Evolutionary conservation across 78 protist species (phyloP).

Genomic region (Dictyostelium firmibasis): DNA sequence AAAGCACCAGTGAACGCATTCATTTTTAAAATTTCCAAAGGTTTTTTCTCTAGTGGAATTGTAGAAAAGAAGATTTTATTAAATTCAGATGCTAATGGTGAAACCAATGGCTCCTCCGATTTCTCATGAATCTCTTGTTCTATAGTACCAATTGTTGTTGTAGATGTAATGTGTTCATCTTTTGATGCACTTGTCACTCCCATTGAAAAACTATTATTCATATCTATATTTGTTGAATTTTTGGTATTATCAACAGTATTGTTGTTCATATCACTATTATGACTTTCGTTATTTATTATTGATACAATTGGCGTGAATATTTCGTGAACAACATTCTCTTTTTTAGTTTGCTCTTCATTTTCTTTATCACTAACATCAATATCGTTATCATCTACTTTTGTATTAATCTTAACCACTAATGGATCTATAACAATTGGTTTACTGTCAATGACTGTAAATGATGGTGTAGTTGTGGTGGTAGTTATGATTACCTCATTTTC

Average conservation of each 20-base stretch:
- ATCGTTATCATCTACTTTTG: not conserved
- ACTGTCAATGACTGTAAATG: not conserved
- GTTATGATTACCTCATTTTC: not conserved
- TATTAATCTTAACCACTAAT: not conserved
- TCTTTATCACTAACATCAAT: not conserved
- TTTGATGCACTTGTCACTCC: not conserved
- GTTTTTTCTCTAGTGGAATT: slow-evolving; percentile 25
- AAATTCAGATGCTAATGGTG: not conserved
- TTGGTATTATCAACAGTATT: not conserved
- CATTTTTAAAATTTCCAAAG: slow-evolving; percentile 42
- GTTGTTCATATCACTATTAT: not conserved
- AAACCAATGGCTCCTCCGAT: not conserved
- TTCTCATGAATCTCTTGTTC: not conserved
- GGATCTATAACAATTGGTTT: not conserved
- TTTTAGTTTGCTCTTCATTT: not conserved
- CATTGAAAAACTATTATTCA: not conserved
- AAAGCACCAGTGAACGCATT: slow-evolving; percentile 50
- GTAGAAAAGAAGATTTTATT: slow-evolving; percentile 12
- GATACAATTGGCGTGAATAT: not conserved
- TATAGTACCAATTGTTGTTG: not conserved
- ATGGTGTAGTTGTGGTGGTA: not conserved
- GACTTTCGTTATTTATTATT: not conserved
- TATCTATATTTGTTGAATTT: not conserved
- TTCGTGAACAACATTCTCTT: not conserved
- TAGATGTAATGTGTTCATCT: not conserved